Evolutionary conservation across 257 asterid genomes (phyloP), one percentile per base, ranked within the genome.

Genomic region (Solanum lycopersicoides): DNA sequence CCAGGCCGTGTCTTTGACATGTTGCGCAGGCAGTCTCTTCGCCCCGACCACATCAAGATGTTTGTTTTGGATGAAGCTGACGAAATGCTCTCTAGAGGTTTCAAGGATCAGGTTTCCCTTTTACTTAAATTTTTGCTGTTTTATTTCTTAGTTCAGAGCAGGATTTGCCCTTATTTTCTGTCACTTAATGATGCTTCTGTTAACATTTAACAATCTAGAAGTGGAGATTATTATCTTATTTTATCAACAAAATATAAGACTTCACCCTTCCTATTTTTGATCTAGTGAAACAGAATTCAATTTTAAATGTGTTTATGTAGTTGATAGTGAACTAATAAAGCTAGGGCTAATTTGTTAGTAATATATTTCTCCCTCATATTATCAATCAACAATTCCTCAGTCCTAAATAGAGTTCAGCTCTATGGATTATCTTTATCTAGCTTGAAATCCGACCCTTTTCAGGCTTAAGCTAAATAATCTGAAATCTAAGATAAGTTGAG

Each of bases 61-160:
- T 93, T 93, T 86, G 94, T 93, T 65, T 72, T 93, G 89, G 95
- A 93, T 73, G 95, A 93, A 88, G 95, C 95, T 8, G 95, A 93
- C 87, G 95, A 93, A 83, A 93, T 93, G 95, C 95, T 93, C 83
- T 93, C 95, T 32, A 89, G 95, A 66, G 95, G 95, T 45, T 93
- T 93, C 84, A 93, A 93, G 93, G 95, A 93, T 89, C 95, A 93
- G 95, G 95, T 93, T 6, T 21, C 86, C 34, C 63, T 80, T 80
- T 18, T 28, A 30, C 85, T 47, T 30, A 0, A 47, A 16, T 16
- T 30, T 80, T 30, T 47, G 28, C 42, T 5, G 16, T 80, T 30
- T 3, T 80, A 16, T 16, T 80, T 16, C 63, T 18, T 9, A 80
- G n/a, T 16, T 79, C 15, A 15, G 10, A 28, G 28, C 37, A 30